These are phyloP conservation scores for Apiotrichum porosum DNA, from an alignment of 1,284 basidiomycete species.

Conservation along the genomic window DNA sequence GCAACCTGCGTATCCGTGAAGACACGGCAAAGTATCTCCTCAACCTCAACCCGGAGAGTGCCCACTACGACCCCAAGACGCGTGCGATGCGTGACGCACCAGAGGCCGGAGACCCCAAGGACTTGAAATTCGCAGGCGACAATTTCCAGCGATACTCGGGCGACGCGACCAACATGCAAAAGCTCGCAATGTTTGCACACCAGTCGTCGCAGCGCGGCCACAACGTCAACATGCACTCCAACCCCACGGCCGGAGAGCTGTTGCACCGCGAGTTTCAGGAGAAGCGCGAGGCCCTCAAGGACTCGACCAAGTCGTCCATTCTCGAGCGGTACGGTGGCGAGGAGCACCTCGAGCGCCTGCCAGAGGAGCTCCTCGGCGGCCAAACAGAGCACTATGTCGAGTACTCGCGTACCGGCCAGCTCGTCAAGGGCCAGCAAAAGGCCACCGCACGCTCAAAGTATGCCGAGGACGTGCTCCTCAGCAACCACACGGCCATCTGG, in stretches of 20 bases:
- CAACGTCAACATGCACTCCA: conserved; percentile 91
- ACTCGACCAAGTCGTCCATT: conserved; percentile 78
- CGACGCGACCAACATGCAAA: conserved; percentile 83
- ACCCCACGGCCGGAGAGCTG: conserved; percentile 90
- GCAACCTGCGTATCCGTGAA: conserved; percentile 97
- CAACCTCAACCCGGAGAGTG: conserved; percentile 90
- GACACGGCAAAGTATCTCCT: conserved; percentile 99
- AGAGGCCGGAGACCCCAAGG: conserved; percentile 70
- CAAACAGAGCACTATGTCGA: conserved; percentile 98
- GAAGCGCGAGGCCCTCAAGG: conserved; percentile 87
- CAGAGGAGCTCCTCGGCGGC: conserved; percentile 82
- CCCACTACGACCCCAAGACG: conserved; percentile 99
- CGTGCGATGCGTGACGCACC: conserved; percentile 99
- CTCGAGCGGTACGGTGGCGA: conserved; percentile 90
- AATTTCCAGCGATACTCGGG: conserved; percentile 89
- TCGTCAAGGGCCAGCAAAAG: conserved; percentile 86
- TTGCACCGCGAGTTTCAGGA: conserved; percentile 84
- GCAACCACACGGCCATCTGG: conserved; percentile 93
- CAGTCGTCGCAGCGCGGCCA: conserved; percentile 89
- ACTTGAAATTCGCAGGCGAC: conserved; percentile 90
- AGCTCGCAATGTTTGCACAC: conserved; percentile 95
- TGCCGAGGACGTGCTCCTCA: conserved; percentile 87
- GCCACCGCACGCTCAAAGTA: conserved; percentile 85
- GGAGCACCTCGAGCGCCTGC: conserved; percentile 72
- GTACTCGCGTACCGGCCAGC: conserved; percentile 85